phyloP scores from a whole-genome alignment of 805 yeast species.

The Yamadazyma philogaea region DNA sequence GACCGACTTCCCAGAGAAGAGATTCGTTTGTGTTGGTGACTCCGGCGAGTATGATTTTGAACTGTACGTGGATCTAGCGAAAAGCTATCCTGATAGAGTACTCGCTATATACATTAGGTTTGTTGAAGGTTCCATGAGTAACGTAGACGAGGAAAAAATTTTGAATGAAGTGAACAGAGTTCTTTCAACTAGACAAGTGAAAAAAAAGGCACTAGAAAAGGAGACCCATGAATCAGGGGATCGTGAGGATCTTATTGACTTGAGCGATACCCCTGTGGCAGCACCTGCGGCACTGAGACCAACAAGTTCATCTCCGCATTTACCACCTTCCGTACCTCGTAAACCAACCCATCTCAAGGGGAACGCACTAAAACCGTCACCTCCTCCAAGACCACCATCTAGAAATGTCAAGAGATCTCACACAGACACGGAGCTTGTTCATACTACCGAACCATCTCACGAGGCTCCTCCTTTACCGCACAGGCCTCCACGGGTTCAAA shows the following conservation, averaged over 20 bases:
- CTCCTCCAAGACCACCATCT: conserved; percentile 18
- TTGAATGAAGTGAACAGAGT: conserved; percentile 28
- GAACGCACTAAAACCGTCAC: conserved; percentile 24
- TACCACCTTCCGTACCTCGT: conserved; percentile 46
- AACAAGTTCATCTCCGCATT: conserved; percentile 12
- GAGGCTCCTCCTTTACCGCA: conserved; percentile 12
- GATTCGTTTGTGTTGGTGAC: conserved; percentile 86
- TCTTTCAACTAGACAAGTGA: conserved; percentile 9
- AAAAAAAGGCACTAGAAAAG: conserved; percentile 11
- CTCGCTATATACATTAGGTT: conserved; percentile 78
- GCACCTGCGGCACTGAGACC: background rate
- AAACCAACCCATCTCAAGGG: conserved; percentile 46
- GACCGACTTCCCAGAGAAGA: conserved; percentile 70
- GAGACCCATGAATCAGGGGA: conserved; percentile 11
- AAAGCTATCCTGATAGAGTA: conserved; percentile 57
- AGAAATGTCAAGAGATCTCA: conserved; percentile 8
- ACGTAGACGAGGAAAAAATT: conserved; percentile 40
- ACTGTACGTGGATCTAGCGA: conserved; percentile 75
- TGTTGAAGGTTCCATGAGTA: conserved; percentile 67
- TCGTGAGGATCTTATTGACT: conserved; percentile 34
- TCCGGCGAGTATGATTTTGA: conserved; percentile 95
- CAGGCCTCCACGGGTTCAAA: conserved; percentile 4
- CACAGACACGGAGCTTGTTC: conserved; percentile 2
- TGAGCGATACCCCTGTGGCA: conserved; percentile 30
- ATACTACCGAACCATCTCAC: background rate